Conservation (phyloP, 2,329 filamentous ascomycete species). For the Lojkania enalia region DNA sequence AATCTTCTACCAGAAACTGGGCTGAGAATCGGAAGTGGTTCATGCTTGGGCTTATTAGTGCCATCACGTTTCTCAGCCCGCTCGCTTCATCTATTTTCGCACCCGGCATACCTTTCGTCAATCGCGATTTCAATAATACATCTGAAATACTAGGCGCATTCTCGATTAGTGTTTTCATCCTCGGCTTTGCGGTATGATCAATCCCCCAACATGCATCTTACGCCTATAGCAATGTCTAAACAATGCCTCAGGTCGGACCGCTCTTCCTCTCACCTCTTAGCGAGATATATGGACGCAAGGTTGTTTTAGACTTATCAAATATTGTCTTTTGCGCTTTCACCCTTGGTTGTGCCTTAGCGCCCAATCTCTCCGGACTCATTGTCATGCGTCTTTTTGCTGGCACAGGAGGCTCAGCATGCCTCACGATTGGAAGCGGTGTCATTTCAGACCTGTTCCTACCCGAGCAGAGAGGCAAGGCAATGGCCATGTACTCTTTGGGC, state of each 20-base stretch:
- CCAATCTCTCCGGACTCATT: constrained; percentile 39
- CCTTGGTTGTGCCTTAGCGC: constrained; percentile 46
- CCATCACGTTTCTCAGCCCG: constrained; percentile 41
- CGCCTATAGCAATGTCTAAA: constrained; percentile 1
- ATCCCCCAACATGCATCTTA: not conserved
- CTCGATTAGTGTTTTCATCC: constrained; percentile 39
- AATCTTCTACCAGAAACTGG: constrained; percentile 29
- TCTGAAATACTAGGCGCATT: constrained; percentile 36
- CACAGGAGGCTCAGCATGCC: constrained; percentile 33
- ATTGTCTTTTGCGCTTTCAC: constrained; percentile 57
- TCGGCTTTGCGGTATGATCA: constrained; percentile 37
- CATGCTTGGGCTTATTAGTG: constrained; percentile 30
- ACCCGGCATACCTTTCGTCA: constrained; percentile 37
- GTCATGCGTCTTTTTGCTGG: constrained; percentile 40
- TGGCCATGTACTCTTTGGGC: constrained; percentile 35
- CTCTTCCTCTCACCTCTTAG: constrained; percentile 39
- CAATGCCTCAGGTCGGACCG: constrained; percentile 25
- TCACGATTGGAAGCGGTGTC: constrained; percentile 43
- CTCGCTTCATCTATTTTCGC: constrained; percentile 43
- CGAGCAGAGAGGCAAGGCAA: constrained; percentile 37
- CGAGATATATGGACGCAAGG: constrained; percentile 40
- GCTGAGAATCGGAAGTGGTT: constrained; percentile 30
- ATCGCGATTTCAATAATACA: constrained; percentile 36
- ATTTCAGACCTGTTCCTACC: constrained; percentile 41
- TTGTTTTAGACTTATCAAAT: constrained; percentile 44